Percentiles rank a stretch among this genome's conserved stretches.
These are phyloP conservation scores for Ustilago crameri DNA, from an alignment of 1,284 basidiomycete genomes.

Conservation along the genomic window DNA sequence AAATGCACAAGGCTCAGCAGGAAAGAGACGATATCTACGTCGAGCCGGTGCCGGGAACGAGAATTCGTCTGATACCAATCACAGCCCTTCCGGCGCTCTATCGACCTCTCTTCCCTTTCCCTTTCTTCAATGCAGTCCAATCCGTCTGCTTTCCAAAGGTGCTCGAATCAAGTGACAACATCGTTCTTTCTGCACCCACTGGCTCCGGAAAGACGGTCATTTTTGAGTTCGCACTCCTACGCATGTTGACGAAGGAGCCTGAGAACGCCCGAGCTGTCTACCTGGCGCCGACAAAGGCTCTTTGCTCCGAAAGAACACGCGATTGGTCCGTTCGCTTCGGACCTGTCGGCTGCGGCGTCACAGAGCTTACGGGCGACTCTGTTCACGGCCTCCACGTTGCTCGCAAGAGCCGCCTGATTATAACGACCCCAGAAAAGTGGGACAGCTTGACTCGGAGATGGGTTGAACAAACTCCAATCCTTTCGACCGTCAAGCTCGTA, in stretches of 20 bases:
- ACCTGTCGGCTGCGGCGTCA: slow-evolving; percentile 77
- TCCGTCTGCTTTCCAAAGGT: slow-evolving; percentile 82
- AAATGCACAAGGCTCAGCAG: background rate
- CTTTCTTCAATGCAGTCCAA: slow-evolving; percentile 88
- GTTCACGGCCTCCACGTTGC: slow-evolving; percentile 38
- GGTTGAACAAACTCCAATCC: slow-evolving; percentile 51
- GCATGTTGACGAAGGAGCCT: slow-evolving; percentile 74
- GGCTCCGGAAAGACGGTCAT: slow-evolving; percentile 72
- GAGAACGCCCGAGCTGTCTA: slow-evolving; percentile 78
- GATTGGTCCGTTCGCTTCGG: slow-evolving; percentile 88
- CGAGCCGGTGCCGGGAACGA: slow-evolving; percentile 26
- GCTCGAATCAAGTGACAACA: slow-evolving; percentile 77
- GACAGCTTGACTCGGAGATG: slow-evolving; percentile 56
- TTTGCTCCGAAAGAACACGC: slow-evolving; percentile 83
- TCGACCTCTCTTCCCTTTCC: slow-evolving; percentile 83
- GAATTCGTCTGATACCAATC: slow-evolving; percentile 17
- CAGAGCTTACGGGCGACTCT: slow-evolving; percentile 77
- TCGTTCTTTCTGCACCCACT: slow-evolving; percentile 72
- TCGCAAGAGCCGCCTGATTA: slow-evolving; percentile 67
- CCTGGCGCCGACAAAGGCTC: slow-evolving; percentile 86
- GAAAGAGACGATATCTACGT: slow-evolving; percentile 2
- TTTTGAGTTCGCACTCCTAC: slow-evolving; percentile 89
- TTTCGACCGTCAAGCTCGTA: slow-evolving; percentile 69
- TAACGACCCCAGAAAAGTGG: slow-evolving; percentile 73
- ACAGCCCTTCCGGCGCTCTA: slow-evolving; percentile 75